Evolutionary conservation across 805 yeast genomes (phyloP).

Genomic region (Lachancea sp.): DNA sequence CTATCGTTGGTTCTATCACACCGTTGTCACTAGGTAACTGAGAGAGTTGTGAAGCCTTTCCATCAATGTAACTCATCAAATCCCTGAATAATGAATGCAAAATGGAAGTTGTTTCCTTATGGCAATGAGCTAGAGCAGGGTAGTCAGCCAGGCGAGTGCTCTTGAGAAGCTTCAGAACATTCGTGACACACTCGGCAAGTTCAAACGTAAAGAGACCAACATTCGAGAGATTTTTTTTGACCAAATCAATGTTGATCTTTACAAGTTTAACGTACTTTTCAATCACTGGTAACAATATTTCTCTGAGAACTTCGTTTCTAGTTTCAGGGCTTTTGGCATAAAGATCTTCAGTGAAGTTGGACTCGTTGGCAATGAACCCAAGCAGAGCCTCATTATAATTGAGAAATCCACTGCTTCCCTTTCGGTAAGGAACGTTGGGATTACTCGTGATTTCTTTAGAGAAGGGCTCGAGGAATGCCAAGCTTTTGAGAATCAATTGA

Average conservation of each 20-base stretch:
- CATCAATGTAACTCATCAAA: constrained; percentile 50
- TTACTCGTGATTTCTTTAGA: constrained; percentile 37
- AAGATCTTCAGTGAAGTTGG: constrained; percentile 40
- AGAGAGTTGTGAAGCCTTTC: constrained; percentile 40
- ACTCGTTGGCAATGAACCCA: constrained; percentile 45
- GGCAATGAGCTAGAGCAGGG: constrained; percentile 23
- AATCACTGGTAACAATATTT: constrained; percentile 33
- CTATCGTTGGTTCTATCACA: constrained; percentile 67
- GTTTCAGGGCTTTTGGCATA: constrained; percentile 32
- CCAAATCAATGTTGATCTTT: constrained; percentile 34
- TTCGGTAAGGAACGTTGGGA: constrained; percentile 48
- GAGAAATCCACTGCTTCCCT: constrained; percentile 53
- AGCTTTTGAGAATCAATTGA: constrained; percentile 36
- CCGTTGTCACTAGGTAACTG: constrained; percentile 60
- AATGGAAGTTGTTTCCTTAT: constrained; percentile 19
- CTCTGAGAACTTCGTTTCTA: constrained; percentile 27
- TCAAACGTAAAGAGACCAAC: constrained; percentile 55
- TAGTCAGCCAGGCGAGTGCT: constrained; percentile 20
- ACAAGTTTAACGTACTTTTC: constrained; percentile 37
- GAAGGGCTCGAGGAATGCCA: constrained; percentile 42
- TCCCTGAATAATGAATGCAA: constrained; percentile 47
- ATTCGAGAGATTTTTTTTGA: constrained; percentile 38
- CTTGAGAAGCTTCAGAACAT: constrained; percentile 31
- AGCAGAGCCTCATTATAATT: constrained; percentile 48
- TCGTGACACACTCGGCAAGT: constrained; percentile 43